These are phyloP conservation scores for Amylostereum areolatum DNA, from an alignment of 1,284 basidiomycete species.

Conservation along the genomic window DNA sequence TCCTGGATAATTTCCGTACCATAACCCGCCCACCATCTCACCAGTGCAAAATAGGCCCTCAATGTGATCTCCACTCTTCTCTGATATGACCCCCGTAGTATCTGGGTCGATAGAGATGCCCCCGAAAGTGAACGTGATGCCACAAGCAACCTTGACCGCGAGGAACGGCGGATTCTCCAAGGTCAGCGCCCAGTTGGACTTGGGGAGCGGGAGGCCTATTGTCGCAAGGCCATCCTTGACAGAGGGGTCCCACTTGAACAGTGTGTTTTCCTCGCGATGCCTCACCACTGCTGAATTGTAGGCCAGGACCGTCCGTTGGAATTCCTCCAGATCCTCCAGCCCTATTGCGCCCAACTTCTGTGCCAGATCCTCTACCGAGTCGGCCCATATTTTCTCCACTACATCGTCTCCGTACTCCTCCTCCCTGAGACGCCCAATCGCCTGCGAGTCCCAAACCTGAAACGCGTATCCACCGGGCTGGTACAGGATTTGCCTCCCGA, in stretches of 20 bases:
- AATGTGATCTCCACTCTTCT: conserved; percentile 34
- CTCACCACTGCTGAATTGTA: conserved; percentile 46
- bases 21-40: conserved; percentile 61
- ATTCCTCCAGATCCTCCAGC: conserved; percentile 32
- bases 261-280: conserved; percentile 30
- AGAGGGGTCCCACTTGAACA: conserved; percentile 48
- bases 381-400: conserved; percentile 46
- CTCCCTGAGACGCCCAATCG: conserved; percentile 36
- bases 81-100: conserved; percentile 45
- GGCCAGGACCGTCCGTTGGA: conserved; percentile 38
- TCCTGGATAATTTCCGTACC: conserved; percentile 59
- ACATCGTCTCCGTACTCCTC: conserved; percentile 63
- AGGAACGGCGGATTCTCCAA: conserved; percentile 49
- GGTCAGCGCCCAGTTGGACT: conserved; percentile 58
- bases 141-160: conserved; percentile 62
- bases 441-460: conserved; percentile 54
- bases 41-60: conserved; percentile 56
- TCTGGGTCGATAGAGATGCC: conserved; percentile 53
- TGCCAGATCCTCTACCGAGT: conserved; percentile 45
- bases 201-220: conserved; percentile 28
- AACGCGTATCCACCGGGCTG: conserved; percentile 57
- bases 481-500: conserved; percentile 49
- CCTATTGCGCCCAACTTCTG: conserved; percentile 40
- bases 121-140: conserved; percentile 68
- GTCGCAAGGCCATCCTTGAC: conserved; percentile 58